phyloP scores from a whole-genome alignment of 208 protist genomes.

The Trypanosoma cruzi region DNA sequence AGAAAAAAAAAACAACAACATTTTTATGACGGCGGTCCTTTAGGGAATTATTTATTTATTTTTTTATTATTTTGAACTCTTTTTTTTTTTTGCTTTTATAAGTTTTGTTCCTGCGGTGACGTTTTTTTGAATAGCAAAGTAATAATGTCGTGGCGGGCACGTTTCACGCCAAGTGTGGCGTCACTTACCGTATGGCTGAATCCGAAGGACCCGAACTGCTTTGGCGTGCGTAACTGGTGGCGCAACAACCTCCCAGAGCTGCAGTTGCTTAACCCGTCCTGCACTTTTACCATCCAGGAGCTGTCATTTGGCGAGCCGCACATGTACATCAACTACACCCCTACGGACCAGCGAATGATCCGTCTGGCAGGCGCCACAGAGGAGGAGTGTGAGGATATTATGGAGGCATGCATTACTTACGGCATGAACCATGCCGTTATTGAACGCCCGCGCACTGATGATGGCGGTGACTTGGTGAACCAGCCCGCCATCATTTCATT shows the following conservation, averaged over 20 bases:
- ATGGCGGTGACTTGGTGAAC: constrained; percentile 89
- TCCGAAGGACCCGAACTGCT: constrained; percentile 92
- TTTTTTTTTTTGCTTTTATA: background rate
- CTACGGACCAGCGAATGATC: constrained; percentile 88
- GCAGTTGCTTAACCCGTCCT: constrained; percentile 89
- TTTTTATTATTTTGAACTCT: constrained; percentile 15
- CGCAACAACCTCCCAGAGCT: constrained; percentile 91
- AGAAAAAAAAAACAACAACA: background rate
- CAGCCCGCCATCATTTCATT: constrained; percentile 88
- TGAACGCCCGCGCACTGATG: constrained; percentile 80
- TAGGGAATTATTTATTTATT: background rate
- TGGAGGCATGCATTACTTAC: constrained; percentile 91
- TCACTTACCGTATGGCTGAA: constrained; percentile 91
- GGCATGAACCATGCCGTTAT: constrained; percentile 90
- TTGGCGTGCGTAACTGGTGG: constrained; percentile 93
- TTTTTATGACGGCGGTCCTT: background rate
- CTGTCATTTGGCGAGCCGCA: constrained; percentile 90
- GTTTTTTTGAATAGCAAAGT: background rate
- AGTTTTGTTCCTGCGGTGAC: background rate
- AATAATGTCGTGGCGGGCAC: constrained; percentile 89
- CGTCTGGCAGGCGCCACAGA: constrained; percentile 87
- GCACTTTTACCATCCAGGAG: constrained; percentile 90
- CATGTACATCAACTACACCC: constrained; percentile 92
- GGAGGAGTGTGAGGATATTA: constrained; percentile 91
- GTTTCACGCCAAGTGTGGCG: constrained; percentile 86